Evolutionary conservation across 1,139 yeast genomes (phyloP).

Genomic region (Debaryomyces singareniensis): DNA sequence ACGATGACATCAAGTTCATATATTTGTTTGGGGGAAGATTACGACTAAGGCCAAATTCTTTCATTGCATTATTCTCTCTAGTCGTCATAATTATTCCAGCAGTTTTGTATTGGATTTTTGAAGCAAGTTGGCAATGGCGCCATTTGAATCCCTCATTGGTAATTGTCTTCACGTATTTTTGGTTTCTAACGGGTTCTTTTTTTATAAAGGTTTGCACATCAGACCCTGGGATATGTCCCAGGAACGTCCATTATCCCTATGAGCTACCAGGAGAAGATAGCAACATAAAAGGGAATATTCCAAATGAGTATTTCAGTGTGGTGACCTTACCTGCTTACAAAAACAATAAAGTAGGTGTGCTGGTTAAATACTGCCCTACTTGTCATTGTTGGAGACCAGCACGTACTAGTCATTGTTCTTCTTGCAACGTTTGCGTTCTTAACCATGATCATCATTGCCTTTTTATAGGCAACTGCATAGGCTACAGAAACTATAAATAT

Average conservation of each 20-base stretch:
- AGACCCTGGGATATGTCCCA: slow-evolving; percentile 73
- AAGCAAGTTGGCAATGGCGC: slow-evolving; percentile 54
- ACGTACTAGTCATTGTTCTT: slow-evolving; percentile 36
- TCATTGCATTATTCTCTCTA: slow-evolving; percentile 29
- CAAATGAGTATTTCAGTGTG: slow-evolving; percentile 57
- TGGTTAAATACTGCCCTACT: slow-evolving; percentile 40
- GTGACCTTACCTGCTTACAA: slow-evolving; percentile 46
- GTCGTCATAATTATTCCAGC: slow-evolving; percentile 37
- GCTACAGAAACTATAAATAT: slow-evolving; percentile 25
- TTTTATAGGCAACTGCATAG: slow-evolving; percentile 37
- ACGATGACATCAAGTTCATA: slow-evolving; percentile 25
- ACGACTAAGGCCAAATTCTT: slow-evolving; percentile 32
- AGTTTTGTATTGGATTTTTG: slow-evolving; percentile 38
- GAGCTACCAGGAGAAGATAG: slow-evolving; percentile 3
- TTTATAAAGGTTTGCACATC: slow-evolving; percentile 50
- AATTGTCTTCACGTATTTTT: slow-evolving; percentile 51
- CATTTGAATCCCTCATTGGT: slow-evolving; percentile 53
- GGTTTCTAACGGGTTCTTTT: slow-evolving; percentile 42
- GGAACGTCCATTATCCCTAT: slow-evolving; percentile 53
- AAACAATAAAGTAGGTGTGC: slow-evolving; percentile 21
- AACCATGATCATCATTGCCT: slow-evolving; percentile 40
- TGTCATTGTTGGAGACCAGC: slow-evolving; percentile 47
- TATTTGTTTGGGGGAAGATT: slow-evolving; percentile 65
- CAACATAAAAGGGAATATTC: slow-evolving; percentile 20
- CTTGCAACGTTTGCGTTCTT: slow-evolving; percentile 39